Evolutionary conservation across 2,329 filamentous ascomycete genomes (phyloP).

Genomic region (Ascochyta viciae-villosae): DNA sequence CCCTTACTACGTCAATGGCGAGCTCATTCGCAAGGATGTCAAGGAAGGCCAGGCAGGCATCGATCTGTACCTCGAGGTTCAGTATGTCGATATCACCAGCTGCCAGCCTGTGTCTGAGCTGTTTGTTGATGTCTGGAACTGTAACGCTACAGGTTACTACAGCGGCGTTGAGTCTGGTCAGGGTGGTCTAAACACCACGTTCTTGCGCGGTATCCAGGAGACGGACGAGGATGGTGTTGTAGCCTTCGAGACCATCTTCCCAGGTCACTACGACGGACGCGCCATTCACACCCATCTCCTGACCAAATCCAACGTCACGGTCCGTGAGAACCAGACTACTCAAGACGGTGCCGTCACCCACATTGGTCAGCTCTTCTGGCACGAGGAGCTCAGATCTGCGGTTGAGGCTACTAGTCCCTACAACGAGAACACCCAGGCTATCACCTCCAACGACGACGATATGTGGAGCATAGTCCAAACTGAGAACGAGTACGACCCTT

Average conservation of each 20-base stretch:
- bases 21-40: slow-evolving; percentile 57
- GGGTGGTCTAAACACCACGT: slow-evolving; percentile 38
- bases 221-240: slow-evolving; percentile 58
- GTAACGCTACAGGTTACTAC: slow-evolving; percentile 35
- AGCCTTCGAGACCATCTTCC: slow-evolving; percentile 57
- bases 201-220: slow-evolving; percentile 57
- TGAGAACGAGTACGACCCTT: slow-evolving; percentile 32
- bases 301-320: slow-evolving; percentile 45
- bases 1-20: slow-evolving; percentile 53
- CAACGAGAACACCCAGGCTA: slow-evolving; percentile 42
- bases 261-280: slow-evolving; percentile 49
- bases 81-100: slow-evolving; percentile 60
- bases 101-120: slow-evolving; percentile 58
- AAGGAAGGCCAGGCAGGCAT: slow-evolving; percentile 56
- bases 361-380: slow-evolving; percentile 55
- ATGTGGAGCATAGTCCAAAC: slow-evolving; percentile 36
- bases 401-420: slow-evolving; percentile 51
- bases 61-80: slow-evolving; percentile 57
- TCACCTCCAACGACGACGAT: slow-evolving; percentile 34
- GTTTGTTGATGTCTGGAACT: slow-evolving; percentile 61
- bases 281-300: slow-evolving; percentile 45
- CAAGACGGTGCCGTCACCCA: slow-evolving; percentile 51
- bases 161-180: slow-evolving; percentile 58
- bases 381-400: slow-evolving; percentile 47
- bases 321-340: slow-evolving; percentile 50